A percentile compares a stretch with the other conserved stretches of the same genome.
Evolutionary conservation across 495 filamentous ascomycete genomes (phyloP).

Genomic region (Parmelia sp.): DNA sequence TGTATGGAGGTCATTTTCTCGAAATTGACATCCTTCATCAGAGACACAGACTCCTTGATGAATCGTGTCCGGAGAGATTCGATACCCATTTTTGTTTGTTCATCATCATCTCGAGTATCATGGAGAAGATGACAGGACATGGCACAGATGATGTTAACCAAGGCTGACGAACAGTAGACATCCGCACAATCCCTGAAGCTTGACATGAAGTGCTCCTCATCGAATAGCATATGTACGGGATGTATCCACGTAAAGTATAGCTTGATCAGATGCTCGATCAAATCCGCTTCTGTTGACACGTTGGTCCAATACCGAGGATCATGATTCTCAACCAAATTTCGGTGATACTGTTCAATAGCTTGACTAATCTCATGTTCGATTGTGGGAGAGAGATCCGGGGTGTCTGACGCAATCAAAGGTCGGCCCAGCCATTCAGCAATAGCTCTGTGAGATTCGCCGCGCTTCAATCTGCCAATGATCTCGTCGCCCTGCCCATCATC

Average conservation of each 20-base stretch:
- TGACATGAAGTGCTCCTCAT: slow-evolving; percentile 23
- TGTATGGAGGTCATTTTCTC: slow-evolving; percentile 30
- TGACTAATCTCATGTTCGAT: slow-evolving; percentile 18
- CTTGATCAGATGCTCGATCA: slow-evolving; percentile 36
- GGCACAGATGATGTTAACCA: slow-evolving; percentile 40
- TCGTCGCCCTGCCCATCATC: slow-evolving; percentile 31
- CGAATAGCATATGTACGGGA: slow-evolving; percentile 39
- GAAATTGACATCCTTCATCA: slow-evolving; percentile 23
- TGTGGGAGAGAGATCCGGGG: slow-evolving; percentile 22
- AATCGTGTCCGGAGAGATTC: slow-evolving; percentile 27
- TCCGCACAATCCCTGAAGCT: slow-evolving; percentile 32
- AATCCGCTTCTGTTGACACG: slow-evolving; percentile 27
- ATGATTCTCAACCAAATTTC: slow-evolving; percentile 3
- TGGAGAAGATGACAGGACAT: slow-evolving; percentile 37
- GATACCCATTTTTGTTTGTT: slow-evolving; percentile 12
- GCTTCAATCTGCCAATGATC: slow-evolving; percentile 30
- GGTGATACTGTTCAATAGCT: slow-evolving; percentile 14
- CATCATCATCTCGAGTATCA: slow-evolving; percentile 9
- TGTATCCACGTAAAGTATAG: slow-evolving; percentile 41
- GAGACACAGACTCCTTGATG: slow-evolving; percentile 27
- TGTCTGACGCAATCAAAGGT: not conserved
- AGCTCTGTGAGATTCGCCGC: slow-evolving; percentile 29
- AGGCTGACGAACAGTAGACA: slow-evolving; percentile 31
- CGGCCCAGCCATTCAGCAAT: slow-evolving; percentile 33
- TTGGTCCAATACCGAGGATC: slow-evolving; percentile 31